Conservation (phyloP, 2,329 filamentous ascomycete species). For the Penicillium sp. region DNA sequence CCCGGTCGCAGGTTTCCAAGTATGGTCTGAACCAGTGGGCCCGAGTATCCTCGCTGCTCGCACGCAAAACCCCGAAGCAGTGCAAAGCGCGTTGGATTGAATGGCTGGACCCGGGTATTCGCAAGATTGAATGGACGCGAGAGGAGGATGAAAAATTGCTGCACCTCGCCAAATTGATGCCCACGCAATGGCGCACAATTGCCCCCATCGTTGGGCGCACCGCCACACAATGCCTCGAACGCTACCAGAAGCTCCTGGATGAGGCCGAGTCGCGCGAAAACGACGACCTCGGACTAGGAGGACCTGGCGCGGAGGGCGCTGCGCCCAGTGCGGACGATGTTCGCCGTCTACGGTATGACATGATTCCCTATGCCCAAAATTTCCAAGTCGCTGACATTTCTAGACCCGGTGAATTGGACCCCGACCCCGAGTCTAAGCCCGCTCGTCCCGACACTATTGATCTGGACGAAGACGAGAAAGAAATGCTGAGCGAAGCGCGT, state of each 20-base stretch:
- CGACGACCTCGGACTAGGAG: constrained; percentile 76
- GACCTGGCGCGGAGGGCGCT: constrained; percentile 77
- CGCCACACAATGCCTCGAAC: constrained; percentile 93
- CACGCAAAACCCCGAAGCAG: constrained; percentile 97
- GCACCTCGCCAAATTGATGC: constrained; percentile 97
- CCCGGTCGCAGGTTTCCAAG: constrained; percentile 64
- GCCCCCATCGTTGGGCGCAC: constrained; percentile 95
- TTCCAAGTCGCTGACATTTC: constrained; percentile 11
- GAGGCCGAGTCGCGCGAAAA: constrained; percentile 90
- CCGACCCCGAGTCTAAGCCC: constrained; percentile 95
- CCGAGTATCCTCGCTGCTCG: constrained; percentile 92
- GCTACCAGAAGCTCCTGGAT: constrained; percentile 94
- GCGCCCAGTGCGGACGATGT: constrained; percentile 94
- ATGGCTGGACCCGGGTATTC: constrained; percentile 97
- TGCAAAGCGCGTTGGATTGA: constrained; percentile 98
- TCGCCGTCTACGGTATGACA: constrained; percentile 65
- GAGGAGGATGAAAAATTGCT: constrained; percentile 98
- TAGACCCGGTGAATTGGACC: constrained; percentile 85
- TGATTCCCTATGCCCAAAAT: background rate
- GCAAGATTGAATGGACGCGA: constrained; percentile 98
- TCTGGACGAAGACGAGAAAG: constrained; percentile 98
- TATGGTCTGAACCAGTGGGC: constrained; percentile 98
- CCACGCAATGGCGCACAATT: constrained; percentile 98
- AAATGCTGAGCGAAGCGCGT: constrained; percentile 97
- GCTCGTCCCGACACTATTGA: constrained; percentile 96